A percentile compares a stretch with the other conserved stretches of the same genome.
Evolutionary conservation across 2,329 filamentous ascomycete species (phyloP).

Genomic region (Parascedosporium putredinis): DNA sequence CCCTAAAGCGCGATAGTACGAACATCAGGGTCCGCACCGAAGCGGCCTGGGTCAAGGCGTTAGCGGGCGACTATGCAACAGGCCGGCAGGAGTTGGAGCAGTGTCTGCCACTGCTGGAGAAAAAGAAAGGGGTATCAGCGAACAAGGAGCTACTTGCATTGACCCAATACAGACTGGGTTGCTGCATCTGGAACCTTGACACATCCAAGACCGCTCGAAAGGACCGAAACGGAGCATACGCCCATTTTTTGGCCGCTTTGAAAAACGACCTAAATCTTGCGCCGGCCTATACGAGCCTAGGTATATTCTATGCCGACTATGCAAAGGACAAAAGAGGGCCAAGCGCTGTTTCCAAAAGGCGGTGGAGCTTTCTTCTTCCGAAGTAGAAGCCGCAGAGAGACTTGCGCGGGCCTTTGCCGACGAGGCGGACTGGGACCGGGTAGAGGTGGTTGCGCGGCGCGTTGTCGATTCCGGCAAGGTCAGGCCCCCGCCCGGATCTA

Average conservation of each 20-base stretch:
- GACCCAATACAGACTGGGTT: conserved; percentile 76
- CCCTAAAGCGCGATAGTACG: conserved; percentile 57
- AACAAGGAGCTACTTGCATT: conserved; percentile 68
- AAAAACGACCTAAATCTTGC: conserved; percentile 83
- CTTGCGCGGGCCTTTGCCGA: conserved; percentile 80
- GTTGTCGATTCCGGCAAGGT: conserved; percentile 93
- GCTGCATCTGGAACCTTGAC: conserved; percentile 79
- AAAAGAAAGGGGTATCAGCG: conserved; percentile 42
- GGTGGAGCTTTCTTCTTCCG: conserved; percentile 79
- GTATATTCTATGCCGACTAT: conserved; percentile 86
- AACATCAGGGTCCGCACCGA: conserved; percentile 78
- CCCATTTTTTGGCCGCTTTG: conserved; percentile 70
- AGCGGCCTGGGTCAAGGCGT: conserved; percentile 82
- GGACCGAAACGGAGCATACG: conserved; percentile 71
- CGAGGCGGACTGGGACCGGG: conserved; percentile 89
- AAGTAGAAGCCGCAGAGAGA: conserved; percentile 78
- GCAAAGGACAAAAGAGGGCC: conserved; percentile 77
- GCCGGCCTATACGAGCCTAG: conserved; percentile 82
- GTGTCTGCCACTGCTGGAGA: conserved; percentile 55
- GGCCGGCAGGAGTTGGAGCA: conserved; percentile 61
- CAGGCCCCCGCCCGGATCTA: conserved; percentile 81
- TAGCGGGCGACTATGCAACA: conserved; percentile 62
- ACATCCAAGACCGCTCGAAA: conserved; percentile 64
- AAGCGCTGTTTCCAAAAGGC: conserved; percentile 94
- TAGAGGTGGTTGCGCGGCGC: conserved; percentile 82